A percentile compares a stretch with the other conserved stretches of the same genome.
These are phyloP conservation scores for Candida labiduridarum DNA, from an alignment of 1,139 yeast species.

Conservation along the genomic window DNA sequence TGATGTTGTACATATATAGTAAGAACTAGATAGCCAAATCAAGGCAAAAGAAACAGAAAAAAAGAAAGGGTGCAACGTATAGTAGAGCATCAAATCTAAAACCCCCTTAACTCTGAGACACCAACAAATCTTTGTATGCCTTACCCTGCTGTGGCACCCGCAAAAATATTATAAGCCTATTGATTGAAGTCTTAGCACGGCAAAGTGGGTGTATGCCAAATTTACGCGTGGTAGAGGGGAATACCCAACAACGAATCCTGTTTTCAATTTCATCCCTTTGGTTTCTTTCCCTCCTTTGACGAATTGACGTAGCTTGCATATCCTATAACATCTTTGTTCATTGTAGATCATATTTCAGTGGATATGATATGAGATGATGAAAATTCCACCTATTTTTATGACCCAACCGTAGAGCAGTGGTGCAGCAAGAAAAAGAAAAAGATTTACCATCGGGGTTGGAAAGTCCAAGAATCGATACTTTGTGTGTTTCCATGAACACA, in stretches of 20 bases:
- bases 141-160: neutral
- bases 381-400: neutral
- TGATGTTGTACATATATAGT: neutral
- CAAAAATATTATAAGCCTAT: neutral
- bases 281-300: neutral
- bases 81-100: slow-evolving; percentile 3
- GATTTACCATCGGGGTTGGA: neutral
- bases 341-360: neutral
- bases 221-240: neutral
- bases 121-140: neutral
- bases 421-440: no score
- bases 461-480: no score
- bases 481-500: no score
- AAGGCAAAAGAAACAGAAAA: neutral
- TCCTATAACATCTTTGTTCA: neutral
- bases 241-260: neutral
- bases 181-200: neutral
- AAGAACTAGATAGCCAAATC: neutral
- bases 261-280: neutral
- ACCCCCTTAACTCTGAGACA: slow-evolving; percentile 4
- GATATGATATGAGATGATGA: neutral
- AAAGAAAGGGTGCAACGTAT: neutral
- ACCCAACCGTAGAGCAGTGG: neutral
- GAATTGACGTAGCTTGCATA: neutral
- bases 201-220: neutral